Percentiles rank a stretch among this genome's conserved stretches.
phyloP scores from a whole-genome alignment of 139 green algal species.

The Tetradesmus lagerheimii region DNA sequence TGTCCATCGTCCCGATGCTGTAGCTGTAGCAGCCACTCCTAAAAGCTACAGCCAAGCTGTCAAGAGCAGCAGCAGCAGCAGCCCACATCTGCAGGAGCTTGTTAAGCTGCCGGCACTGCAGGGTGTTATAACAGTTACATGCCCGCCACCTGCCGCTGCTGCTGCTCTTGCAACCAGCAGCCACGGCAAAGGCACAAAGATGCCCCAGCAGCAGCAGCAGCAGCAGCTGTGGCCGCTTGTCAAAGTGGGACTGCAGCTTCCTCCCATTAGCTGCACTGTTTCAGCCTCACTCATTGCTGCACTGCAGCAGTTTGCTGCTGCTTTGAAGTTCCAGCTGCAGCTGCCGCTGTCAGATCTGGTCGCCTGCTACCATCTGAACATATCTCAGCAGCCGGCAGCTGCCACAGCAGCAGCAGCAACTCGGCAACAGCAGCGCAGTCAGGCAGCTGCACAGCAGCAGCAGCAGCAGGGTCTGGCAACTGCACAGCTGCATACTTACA shows the following conservation, averaged over 20 bases:
- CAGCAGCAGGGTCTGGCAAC: neutral
- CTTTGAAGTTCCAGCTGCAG: neutral
- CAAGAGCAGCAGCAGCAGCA: neutral
- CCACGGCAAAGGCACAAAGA: neutral
- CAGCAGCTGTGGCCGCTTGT: neutral
- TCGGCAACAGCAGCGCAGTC: neutral
- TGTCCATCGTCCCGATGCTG: neutral
- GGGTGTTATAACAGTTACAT: neutral
- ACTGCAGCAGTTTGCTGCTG: neutral
- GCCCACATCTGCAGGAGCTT: constrained; percentile 11
- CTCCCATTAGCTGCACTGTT: neutral
- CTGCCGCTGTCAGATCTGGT: neutral
- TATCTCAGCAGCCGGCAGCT: neutral
- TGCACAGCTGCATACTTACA: neutral
- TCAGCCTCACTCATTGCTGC: constrained; percentile 14
- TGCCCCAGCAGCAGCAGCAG: neutral
- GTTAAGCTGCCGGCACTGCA: constrained; percentile 30
- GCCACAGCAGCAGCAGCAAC: neutral
- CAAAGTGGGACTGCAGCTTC: constrained; percentile 4
- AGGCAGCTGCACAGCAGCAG: neutral
- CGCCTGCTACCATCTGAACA: neutral
- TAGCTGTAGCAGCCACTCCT: neutral
- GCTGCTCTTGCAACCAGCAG: neutral
- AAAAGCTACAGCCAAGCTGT: neutral
- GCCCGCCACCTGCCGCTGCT: neutral